These are phyloP conservation scores for Beauveria australis DNA, from an alignment of 2,329 filamentous ascomycete genomes.

Conservation along the genomic window DNA sequence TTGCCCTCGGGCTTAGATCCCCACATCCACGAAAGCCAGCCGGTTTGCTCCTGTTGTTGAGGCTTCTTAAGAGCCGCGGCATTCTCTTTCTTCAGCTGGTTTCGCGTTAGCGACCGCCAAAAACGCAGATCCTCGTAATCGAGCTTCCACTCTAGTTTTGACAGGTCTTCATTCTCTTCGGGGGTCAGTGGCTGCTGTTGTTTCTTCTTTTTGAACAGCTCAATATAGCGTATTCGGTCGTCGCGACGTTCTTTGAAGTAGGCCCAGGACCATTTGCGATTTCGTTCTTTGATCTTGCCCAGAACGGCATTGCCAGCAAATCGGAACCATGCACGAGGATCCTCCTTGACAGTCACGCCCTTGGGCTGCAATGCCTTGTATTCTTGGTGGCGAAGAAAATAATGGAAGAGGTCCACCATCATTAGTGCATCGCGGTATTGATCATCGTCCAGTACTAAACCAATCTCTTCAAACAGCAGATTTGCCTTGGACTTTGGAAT, in stretches of 20 bases:
- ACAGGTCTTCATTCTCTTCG: constrained; percentile 64
- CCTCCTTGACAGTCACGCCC: constrained; percentile 69
- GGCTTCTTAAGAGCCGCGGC: constrained; percentile 71
- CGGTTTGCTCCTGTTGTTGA: constrained; percentile 58
- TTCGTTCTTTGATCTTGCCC: constrained; percentile 89
- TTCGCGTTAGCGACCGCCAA: constrained; percentile 90
- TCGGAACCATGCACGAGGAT: constrained; percentile 82
- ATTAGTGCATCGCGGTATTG: constrained; percentile 96
- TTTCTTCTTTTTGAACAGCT: constrained; percentile 91
- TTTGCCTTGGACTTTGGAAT: constrained; percentile 83
- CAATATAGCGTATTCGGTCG: constrained; percentile 80
- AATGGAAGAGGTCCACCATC: constrained; percentile 98
- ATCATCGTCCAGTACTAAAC: constrained; percentile 92
- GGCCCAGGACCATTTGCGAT: constrained; percentile 90
- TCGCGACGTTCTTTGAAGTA: constrained; percentile 91
- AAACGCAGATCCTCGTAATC: constrained; percentile 94
- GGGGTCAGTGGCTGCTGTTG: constrained; percentile 61
- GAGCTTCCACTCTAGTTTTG: constrained; percentile 75
- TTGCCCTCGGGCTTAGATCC: constrained; percentile 59
- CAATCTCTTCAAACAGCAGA: constrained; percentile 92
- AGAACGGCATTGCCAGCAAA: constrained; percentile 88
- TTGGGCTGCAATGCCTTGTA: constrained; percentile 91
- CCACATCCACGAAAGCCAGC: constrained; percentile 91
- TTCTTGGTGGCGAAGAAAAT: constrained; percentile 95
- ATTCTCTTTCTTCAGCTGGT: constrained; percentile 91